Base-by-base conservation (phyloP, 2,329 filamentous ascomycete genomes). In the Colletotrichum camelliae region DNA sequence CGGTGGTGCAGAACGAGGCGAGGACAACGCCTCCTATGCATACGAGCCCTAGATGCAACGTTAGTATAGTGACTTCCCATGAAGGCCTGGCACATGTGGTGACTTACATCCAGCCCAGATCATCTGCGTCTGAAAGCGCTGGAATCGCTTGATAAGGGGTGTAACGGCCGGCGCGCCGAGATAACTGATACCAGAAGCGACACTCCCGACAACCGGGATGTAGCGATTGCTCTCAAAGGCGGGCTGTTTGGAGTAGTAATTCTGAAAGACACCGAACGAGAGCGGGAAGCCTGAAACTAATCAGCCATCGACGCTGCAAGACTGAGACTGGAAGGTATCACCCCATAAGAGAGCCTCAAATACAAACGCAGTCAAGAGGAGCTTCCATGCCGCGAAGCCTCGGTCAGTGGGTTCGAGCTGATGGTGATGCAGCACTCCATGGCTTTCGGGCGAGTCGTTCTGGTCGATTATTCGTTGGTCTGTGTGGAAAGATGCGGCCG, bases 11-110 rank as follows among this genome's bases (percentile, higher is more conserved):
- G 76, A 87, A 86, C 1, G 82, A 85, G 13, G 80, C 84, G 0
- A 78, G 65, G 4, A 84, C 68, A 4, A 88, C 79, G 0, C 83
- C 84, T 1, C 80, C 21, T 31, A 87, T 82, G 77, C 85, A 87
- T 1, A 88, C 69, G 1, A 83, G 79, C 85, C 83, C 87, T 16
- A 83, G 0, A 5, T 7, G 0, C 18, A 13, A 2, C 0, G 16
- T 29, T 27, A 27, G 5, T 27, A 27, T 8, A 61, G 33, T 57
- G 9, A 5, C 2, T 0, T 61, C 7, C 4, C n/a, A 21, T 15
- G 18, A 27, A 64, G n/a, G 10, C 43, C 10, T 1, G 7, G 12
- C 0, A 24, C 21, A 43, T 21, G 2, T 9, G 37, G 0, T 7
- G 0, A 52, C 67, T 7, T 37, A 21, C 67, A 70, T 10, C 67